These are phyloP conservation scores for Kazachstania martiniae DNA, from an alignment of 805 yeast species.

Conservation along the genomic window DNA sequence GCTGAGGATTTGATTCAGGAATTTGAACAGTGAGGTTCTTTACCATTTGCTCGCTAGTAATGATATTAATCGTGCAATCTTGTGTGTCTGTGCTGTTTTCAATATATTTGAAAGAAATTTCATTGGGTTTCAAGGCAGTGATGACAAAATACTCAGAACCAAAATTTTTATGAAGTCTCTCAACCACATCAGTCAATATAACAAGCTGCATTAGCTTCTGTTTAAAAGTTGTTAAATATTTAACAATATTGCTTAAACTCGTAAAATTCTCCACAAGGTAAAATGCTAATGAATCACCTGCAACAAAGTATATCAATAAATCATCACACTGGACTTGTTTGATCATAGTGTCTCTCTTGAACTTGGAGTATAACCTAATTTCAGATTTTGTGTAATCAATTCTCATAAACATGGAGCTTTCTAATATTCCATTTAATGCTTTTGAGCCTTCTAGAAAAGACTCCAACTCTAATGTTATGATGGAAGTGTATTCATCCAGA, in stretches of 20 bases:
- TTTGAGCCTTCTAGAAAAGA: conserved; percentile 24
- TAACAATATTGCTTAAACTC: conserved; percentile 18
- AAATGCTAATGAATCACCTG: conserved; percentile 20
- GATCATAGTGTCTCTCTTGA: conserved; percentile 23
- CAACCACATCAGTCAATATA: conserved; percentile 26
- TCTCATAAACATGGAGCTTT: conserved; percentile 24
- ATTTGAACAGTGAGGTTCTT: conserved; percentile 22
- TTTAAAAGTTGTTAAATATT: conserved; percentile 20
- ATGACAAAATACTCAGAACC: conserved; percentile 25
- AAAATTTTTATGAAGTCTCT: conserved; percentile 25
- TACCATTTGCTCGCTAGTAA: conserved; percentile 19
- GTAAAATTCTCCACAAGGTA: conserved; percentile 20
- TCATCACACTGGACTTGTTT: conserved; percentile 23
- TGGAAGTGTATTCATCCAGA: conserved; percentile 12
- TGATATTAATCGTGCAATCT: conserved; percentile 26
- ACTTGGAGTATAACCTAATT: conserved; percentile 23
- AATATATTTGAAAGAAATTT: conserved; percentile 27
- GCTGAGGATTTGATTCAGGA: conserved; percentile 26
- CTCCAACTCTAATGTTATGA: conserved; percentile 21
- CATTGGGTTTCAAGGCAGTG: conserved; percentile 24
- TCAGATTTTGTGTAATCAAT: conserved; percentile 23
- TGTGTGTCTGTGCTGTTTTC: conserved; percentile 14
- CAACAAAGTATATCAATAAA: conserved; percentile 20
- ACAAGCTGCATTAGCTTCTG: conserved; percentile 26
- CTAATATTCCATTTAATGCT: conserved; percentile 20